phyloP scores from a whole-genome alignment of 179 eudicot genomes.

The Spinacia oleracea region DNA sequence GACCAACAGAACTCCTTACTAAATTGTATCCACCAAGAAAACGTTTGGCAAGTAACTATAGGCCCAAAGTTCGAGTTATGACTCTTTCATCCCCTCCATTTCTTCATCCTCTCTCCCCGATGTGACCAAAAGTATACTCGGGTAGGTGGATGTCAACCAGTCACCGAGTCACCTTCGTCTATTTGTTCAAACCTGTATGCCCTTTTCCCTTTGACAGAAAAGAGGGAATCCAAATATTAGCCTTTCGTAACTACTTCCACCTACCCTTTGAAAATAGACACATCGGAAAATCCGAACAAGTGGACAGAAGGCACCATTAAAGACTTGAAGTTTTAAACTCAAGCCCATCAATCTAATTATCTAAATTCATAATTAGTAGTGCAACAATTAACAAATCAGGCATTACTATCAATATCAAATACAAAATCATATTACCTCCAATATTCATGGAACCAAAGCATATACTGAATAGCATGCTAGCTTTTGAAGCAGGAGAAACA shows the following conservation, averaged over 20 bases:
- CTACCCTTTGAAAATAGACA: background rate
- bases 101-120: background rate
- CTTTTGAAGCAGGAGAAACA: constrained; percentile 75
- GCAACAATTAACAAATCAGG: background rate
- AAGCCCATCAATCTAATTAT: constrained; percentile 9
- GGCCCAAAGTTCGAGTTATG: background rate
- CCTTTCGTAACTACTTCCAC: background rate
- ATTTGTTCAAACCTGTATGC: background rate
- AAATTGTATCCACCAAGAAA: constrained; percentile 13
- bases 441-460: constrained; percentile 42
- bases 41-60: background rate
- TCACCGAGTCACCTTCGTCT: background rate
- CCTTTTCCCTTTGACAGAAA: background rate
- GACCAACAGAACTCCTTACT: background rate
- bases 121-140: background rate
- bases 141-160: background rate
- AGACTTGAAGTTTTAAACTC: background rate
- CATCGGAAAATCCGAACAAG: background rate
- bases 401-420: background rate
- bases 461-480: constrained; percentile 83
- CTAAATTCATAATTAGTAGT: background rate
- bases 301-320: background rate
- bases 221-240: background rate
- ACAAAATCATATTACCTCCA: constrained; percentile 43
- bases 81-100: background rate